Evolutionary conservation across 352 stramenopile genomes (phyloP), one percentile per base, ranked within the genome.

Genomic region (Bremia lactucae): DNA sequence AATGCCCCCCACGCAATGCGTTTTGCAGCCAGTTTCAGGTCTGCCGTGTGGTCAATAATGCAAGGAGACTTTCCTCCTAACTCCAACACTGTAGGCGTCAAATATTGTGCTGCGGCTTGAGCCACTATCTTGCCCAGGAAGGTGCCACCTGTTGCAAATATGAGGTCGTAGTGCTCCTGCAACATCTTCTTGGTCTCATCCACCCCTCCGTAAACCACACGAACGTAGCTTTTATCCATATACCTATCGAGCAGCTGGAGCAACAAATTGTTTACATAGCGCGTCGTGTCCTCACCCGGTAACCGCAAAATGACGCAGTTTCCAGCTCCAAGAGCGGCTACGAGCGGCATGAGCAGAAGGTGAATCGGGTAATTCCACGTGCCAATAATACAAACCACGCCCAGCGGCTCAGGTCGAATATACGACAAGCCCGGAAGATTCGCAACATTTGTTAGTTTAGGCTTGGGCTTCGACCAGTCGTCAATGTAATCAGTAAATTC

Each of bases 41-140:
- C 61, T 1, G 64, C 52, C 18, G 67, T 72, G 13, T 46, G 46
- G 38, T 95, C 83, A 20, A 97, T 61, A 36, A 96, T 87, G n/a
- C 63, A 69, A 0, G 91, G 91, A 8, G 66, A 83, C 66, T 97
- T 97, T 34, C 96, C 96, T 44, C 95, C 95, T 1, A 98, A 60
- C 55, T 98, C 96, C 16, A 98, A 59, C n/a, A 97, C 64, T 11
- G 76, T 82, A 1, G 96, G 96, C 7, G 95, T 98, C n/a, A 98
- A 53, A 34, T 65, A 16, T 57, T 96, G 83, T 9, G 95, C 93
- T 0, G 94, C 91, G 0, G 88, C 86, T n/a, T 64, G 55, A 13
- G 87, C 79, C 13, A 98, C 75, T 35, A 97, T 95, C 55, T 93
- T 90, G 44, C 91, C 94, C 16, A 87, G 15, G 19, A 81, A 76